These are phyloP conservation scores for Raddia distichophylla DNA, from an alignment of 176 grass and related monocot species.

Conservation along the genomic window DNA sequence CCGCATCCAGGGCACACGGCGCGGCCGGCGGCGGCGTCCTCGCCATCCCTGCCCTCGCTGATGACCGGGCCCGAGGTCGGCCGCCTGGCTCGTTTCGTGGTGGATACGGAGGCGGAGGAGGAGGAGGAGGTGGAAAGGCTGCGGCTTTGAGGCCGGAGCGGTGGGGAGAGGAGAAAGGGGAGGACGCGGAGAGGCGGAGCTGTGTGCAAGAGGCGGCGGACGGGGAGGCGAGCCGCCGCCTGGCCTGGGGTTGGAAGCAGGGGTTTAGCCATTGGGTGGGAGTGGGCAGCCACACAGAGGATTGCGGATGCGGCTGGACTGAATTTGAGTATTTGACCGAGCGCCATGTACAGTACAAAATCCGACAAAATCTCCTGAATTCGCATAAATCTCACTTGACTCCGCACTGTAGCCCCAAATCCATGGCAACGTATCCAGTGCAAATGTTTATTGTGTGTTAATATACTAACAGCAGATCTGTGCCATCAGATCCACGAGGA, in stretches of 20 bases:
- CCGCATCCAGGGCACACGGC: constrained; percentile 77
- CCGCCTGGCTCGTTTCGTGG: constrained; percentile 14
- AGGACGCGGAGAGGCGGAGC: constrained; percentile 19
- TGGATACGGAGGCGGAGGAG: not conserved
- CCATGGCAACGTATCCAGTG: too few relatives aligned
- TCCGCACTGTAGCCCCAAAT: too few relatives aligned
- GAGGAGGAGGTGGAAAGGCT: not conserved
- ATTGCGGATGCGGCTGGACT: not conserved
- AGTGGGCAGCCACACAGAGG: constrained; percentile 4
- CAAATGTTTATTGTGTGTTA: too few relatives aligned
- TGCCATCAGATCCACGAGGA: too few relatives aligned
- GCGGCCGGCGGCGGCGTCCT: constrained; percentile 29
- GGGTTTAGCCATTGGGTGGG: constrained; percentile 48
- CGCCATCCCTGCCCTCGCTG: constrained; percentile 46
- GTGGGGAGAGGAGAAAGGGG: not conserved
- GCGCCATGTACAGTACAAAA: too few relatives aligned
- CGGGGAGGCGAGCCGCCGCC: constrained; percentile 21
- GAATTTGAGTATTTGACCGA: too few relatives aligned
- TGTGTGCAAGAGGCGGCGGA: not conserved
- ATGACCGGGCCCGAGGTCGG: constrained; percentile 35
- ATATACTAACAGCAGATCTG: too few relatives aligned
- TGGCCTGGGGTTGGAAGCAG: not conserved
- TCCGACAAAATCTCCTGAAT: too few relatives aligned
- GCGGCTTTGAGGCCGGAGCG: constrained; percentile 2
- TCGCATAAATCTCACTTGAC: too few relatives aligned